Evolutionary conservation across 495 filamentous ascomycete genomes (phyloP).

Genomic region (Chaetomium cochliodes): DNA sequence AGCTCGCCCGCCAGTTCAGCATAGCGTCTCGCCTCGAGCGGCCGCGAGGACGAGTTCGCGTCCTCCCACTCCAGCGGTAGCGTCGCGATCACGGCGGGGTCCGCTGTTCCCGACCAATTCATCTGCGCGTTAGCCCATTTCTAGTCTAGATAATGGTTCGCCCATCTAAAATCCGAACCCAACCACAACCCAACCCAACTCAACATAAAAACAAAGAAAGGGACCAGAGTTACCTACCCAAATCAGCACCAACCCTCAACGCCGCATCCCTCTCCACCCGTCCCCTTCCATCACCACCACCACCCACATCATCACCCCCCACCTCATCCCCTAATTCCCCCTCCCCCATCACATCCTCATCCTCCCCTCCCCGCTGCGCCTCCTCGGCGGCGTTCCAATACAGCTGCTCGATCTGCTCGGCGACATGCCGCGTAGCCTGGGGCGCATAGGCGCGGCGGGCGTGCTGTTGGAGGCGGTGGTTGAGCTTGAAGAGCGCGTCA

Average conservation of each 20-base stretch:
- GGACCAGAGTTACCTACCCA: constrained; percentile 38
- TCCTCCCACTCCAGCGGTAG: constrained; percentile 46
- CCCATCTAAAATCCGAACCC: no score
- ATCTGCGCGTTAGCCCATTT: not conserved
- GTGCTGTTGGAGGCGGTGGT: constrained; percentile 66
- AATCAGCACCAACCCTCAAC: constrained; percentile 37
- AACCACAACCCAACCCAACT: no score
- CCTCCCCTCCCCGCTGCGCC: constrained; percentile 46
- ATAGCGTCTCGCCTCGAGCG: constrained; percentile 49
- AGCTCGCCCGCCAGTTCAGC: constrained; percentile 54
- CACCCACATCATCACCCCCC: constrained; percentile 38
- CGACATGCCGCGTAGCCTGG: constrained; percentile 74
- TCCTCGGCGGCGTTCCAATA: constrained; percentile 60
- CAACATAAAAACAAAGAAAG: not conserved
- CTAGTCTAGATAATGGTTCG: no score
- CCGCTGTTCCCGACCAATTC: constrained; percentile 41
- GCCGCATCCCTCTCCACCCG: constrained; percentile 20
- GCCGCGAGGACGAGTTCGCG: constrained; percentile 20
- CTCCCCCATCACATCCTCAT: constrained; percentile 40
- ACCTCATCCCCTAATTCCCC: not conserved
- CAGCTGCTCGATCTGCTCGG: constrained; percentile 74
- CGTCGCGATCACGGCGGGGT: constrained; percentile 41
- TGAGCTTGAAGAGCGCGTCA: constrained; percentile 55
- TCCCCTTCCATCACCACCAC: not conserved
- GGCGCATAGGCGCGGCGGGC: constrained; percentile 68